phyloP scores from a whole-genome alignment of 441 rosid species.

The Croton laevigatus region DNA sequence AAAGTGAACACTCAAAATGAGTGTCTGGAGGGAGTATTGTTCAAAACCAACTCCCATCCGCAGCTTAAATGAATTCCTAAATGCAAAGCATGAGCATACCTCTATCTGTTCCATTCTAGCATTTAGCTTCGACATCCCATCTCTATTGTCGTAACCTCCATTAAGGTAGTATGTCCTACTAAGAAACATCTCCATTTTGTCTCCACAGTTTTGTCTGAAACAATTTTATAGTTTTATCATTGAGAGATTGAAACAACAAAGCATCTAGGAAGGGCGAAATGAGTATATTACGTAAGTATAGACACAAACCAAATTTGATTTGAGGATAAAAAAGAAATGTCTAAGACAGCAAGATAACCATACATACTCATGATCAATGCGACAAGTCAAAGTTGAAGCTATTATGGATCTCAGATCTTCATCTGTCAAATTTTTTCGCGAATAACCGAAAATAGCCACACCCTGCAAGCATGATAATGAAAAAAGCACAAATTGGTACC shows the following conservation, averaged over 20 bases:
- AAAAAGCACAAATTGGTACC: background rate
- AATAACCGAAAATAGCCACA: slow-evolving; percentile 64
- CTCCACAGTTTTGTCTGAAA: slow-evolving; percentile 63
- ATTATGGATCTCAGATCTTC: slow-evolving; percentile 70
- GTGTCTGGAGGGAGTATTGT: background rate
- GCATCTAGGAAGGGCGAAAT: background rate
- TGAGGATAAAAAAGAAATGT: background rate
- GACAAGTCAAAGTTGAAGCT: slow-evolving; percentile 72
- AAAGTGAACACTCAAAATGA: too few relatives aligned
- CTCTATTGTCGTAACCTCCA: slow-evolving; percentile 60
- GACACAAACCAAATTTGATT: background rate
- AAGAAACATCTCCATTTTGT: slow-evolving; percentile 66
- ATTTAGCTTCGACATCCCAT: slow-evolving; percentile 65
- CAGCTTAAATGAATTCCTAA: slow-evolving; percentile 4
- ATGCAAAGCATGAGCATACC: slow-evolving; percentile 31
- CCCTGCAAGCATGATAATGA: slow-evolving; percentile 40
- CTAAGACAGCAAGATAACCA: slow-evolving; percentile 20
- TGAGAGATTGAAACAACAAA: background rate
- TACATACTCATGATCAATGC: slow-evolving; percentile 78
- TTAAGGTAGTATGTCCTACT: slow-evolving; percentile 58
- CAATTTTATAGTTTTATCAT: background rate
- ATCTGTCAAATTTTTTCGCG: slow-evolving; percentile 64
- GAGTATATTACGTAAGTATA: background rate
- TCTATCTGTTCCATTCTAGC: slow-evolving; percentile 69
- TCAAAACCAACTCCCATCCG: too few relatives aligned